Evolutionary conservation across 2,329 filamentous ascomycete species (phyloP), one percentile per base, ranked within the genome.

Genomic region (Lasiodiplodia gonubiensis): DNA sequence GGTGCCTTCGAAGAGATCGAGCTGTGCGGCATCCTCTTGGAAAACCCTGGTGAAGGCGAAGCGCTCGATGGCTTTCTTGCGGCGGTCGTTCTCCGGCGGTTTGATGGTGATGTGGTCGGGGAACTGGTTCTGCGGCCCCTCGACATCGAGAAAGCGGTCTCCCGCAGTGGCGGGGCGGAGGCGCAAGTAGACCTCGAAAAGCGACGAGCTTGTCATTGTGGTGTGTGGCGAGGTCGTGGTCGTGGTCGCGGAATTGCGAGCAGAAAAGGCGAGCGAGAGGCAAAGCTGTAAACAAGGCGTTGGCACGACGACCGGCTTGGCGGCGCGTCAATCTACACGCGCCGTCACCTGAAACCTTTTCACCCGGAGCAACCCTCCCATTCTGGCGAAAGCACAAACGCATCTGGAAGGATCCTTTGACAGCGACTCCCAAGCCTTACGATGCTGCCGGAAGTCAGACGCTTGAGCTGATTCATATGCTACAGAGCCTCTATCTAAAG

Each of bases 21-120:
- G 83, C 76, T 99, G 95, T 7, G 87, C 88, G 1, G 93, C 89
- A 73, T 91, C 85, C 75, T 98, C 94, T 73, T 96, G 91, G 73
- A 98, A 97, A 0, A 99, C 93, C 70, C 89, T 89, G 0, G 95
- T 99, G 76, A 99, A 99, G 1, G 90, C 92, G 77, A 98, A 99
- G 76, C 91, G 93, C 79, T 99, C 95, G 42, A 97, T 88, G 0
- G 94, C 93, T 54, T 94, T 88, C 72, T 94, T 92, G 67, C 94
- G 87, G 69, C 88, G 86, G 69, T 97, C 94, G 70, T 89, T 91
- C 2, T 93, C 92, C 0, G 94, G 93, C 8, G 83, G 82, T 64
- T 81, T 80, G 72, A 85, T 84, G 7, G 83, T 85, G 70, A 86
- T 84, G 72, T 85, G 83, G 18, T 82, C 84, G 1, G 82, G 79